phyloP scores from a whole-genome alignment of 331 rosid genomes.

The Rosa hybrid region DNA sequence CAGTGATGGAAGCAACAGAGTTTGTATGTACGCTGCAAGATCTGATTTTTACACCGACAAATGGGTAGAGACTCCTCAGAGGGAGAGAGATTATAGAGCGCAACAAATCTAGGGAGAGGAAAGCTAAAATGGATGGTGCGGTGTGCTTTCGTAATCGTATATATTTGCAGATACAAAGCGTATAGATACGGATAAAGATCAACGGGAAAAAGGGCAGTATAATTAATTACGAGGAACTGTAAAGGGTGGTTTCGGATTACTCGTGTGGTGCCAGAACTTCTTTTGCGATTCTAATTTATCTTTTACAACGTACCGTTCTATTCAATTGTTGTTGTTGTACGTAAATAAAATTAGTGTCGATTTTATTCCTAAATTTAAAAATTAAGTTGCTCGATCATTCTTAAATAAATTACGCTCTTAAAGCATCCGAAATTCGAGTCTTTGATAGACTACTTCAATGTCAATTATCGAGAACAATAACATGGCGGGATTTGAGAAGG shows the following conservation, averaged over 20 bases:
- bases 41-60: conserved; percentile 70
- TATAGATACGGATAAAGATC: conserved; percentile 18
- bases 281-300: background rate
- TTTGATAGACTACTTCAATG: too few species aligned
- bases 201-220: background rate
- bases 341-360: too few species aligned
- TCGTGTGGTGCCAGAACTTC: background rate
- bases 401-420: too few species aligned
- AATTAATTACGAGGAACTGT: background rate
- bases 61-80: conserved; percentile 8
- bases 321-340: too few species aligned
- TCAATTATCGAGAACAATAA: too few species aligned
- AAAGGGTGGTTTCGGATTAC: background rate
- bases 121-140: background rate
- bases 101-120: conserved; percentile 59
- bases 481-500: background rate
- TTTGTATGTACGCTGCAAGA: conserved; percentile 40
- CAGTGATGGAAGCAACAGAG: conserved; percentile 26
- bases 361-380: too few species aligned
- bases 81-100: conserved; percentile 20
- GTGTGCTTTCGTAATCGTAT: conserved; percentile 23
- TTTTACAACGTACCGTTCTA: too few species aligned
- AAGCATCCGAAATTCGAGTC: too few species aligned
- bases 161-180: background rate
- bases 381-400: too few species aligned